Conservation (phyloP, 768 basidiomycete species). For the Panaeolus cyanescens region DNA sequence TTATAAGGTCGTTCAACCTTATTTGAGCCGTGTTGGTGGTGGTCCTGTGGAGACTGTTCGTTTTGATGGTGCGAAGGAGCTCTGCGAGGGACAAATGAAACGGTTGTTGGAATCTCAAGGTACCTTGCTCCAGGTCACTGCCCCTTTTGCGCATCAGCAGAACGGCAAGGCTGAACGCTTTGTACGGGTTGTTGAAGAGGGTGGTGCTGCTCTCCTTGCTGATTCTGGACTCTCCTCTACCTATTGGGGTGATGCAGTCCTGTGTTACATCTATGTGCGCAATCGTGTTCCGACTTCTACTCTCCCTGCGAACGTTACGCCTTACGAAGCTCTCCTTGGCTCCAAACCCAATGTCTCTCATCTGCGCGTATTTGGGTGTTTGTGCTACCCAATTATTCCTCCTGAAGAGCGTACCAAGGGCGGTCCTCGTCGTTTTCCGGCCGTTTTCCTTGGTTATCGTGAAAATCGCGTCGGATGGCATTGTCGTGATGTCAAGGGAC, state of each 20-base stretch:
- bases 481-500: no score
- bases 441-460: slow-evolving; percentile 25
- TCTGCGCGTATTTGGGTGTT: no score
- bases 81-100: slow-evolving; percentile 4
- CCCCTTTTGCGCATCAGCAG: no score
- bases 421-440: slow-evolving; percentile 11
- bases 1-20: no score
- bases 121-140: no score
- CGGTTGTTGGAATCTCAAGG: no score
- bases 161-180: slow-evolving; percentile 31
- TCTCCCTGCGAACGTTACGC: slow-evolving; percentile 17
- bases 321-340: slow-evolving; percentile 16
- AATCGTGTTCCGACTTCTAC: no score
- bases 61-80: slow-evolving; percentile 17
- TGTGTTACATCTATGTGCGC: slow-evolving; percentile 17
- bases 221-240: no score
- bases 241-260: slow-evolving; percentile 24
- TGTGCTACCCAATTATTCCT: no score
- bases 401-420: no score
- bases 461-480: slow-evolving; percentile 17
- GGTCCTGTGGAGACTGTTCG: slow-evolving; percentile 9
- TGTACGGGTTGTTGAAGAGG: slow-evolving; percentile 27
- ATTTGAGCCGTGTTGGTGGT: no score
- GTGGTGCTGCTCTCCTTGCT: slow-evolving; percentile 21
- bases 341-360: no score